Base-by-base conservation (phyloP, 176 grass and related monocot species). In the Triticum monococcum region DNA sequence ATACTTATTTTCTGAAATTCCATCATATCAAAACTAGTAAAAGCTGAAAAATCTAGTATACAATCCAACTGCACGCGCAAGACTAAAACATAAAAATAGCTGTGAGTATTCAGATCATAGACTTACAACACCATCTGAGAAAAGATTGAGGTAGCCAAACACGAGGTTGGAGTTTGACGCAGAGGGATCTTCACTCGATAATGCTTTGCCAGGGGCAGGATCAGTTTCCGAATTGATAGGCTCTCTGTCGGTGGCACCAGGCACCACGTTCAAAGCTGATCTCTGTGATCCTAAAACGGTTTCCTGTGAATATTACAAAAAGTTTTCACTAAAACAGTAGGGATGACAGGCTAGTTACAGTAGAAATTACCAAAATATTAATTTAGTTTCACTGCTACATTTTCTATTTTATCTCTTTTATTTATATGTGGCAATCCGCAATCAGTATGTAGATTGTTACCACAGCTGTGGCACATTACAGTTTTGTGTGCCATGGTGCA, bases 41-140 rank as follows among this genome's bases (percentile, higher is more conserved):
- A 75, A 75, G 25, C 46, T 43, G 45, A 87, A 86, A 86, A 79
- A 40, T 67, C 65, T 22, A 67, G 23, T 37, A 59, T 68, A 81
- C 60, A 69, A 78, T 57, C 72, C 10, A 48, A 45, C 37, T 72
- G 26, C 48, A 62, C 52, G 9, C 18, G 84, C 32, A 70, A 81
- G 3, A 26, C 22, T 18, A 81, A 79, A 87, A 77, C 38, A 85
- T 66, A 68, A 57, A 50, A 24, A 37, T 56, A 38, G 8, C 31
- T 72, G 41, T 30, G 43, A 59, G 81, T 77, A 83, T 78, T 72
- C 79, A 82, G 62, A 56, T 69, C 56, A 85, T 17, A 81, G 88
- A 99, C 97, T 99, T 90, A 99, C 97, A 40, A 99, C 94, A 75
- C 97, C 97, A 79, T 99, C 97, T 72, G 97, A 99, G 65, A 99